Evolutionary conservation across 164 flowering plant species (phyloP).

Genomic region (Paratinospora sagittata): DNA sequence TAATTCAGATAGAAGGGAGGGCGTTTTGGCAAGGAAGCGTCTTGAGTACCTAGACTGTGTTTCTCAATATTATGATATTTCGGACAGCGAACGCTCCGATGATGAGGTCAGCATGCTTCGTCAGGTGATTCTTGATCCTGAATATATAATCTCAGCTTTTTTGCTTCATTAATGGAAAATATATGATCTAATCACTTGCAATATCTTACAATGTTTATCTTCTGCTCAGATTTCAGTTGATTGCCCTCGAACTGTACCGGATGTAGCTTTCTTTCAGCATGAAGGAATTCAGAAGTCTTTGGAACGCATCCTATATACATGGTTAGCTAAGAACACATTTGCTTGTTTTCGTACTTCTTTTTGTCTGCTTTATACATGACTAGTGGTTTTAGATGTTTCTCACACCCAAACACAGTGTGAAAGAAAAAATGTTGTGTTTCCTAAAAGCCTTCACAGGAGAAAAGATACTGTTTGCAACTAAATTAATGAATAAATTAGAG

Average conservation of each 20-base stretch:
- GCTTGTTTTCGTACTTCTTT: neutral
- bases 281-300: conserved; percentile 84
- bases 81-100: conserved; percentile 86
- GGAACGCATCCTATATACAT: conserved; percentile 93
- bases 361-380: neutral
- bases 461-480: too few relatives aligned
- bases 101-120: conserved; percentile 98
- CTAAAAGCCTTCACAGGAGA: too few relatives aligned
- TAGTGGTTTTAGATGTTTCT: neutral
- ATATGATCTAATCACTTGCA: conserved; percentile 4
- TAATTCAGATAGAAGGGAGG: conserved; percentile 99
- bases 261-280: conserved; percentile 92
- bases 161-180: neutral
- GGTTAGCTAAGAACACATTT: conserved; percentile 37
- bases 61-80: conserved; percentile 85
- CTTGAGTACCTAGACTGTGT: conserved; percentile 88
- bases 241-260: conserved; percentile 98
- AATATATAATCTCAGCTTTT: neutral
- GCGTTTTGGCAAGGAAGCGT: conserved; percentile 81
- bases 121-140: conserved; percentile 45
- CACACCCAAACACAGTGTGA: too few relatives aligned
- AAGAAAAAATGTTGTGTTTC: too few relatives aligned
- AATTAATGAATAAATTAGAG: too few relatives aligned
- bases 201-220: conserved; percentile 3
- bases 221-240: conserved; percentile 81